These are phyloP conservation scores for Chrysoporthe austroafricana DNA, from an alignment of 2,329 filamentous ascomycete genomes.

Conservation along the genomic window DNA sequence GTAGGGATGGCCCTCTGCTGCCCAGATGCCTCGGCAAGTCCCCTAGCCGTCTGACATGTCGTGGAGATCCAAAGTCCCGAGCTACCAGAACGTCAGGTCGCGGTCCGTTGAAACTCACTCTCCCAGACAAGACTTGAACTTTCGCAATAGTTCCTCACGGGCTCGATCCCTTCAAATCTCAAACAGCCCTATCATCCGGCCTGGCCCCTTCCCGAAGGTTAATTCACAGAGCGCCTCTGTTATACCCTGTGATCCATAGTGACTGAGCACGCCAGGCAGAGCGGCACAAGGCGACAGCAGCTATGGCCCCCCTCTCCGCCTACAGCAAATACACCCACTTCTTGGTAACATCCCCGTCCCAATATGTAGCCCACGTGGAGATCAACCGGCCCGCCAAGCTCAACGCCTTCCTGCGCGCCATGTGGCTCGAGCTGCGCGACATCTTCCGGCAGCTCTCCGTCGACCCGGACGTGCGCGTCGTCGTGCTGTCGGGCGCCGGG, in stretches of 20 bases:
- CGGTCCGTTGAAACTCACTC: neutral
- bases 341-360: constrained; percentile 70
- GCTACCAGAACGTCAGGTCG: neutral
- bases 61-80: constrained; percentile 1
- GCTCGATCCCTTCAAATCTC: neutral
- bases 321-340: constrained; percentile 66
- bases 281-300: neutral
- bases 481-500: constrained; percentile 81
- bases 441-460: constrained; percentile 75
- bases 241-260: neutral
- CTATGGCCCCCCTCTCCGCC: constrained; percentile 21
- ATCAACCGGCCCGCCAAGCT: constrained; percentile 87
- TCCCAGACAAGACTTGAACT: neutral
- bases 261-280: neutral
- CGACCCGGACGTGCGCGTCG: constrained; percentile 73
- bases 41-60: constrained; percentile 2
- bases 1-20: neutral
- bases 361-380: constrained; percentile 85
- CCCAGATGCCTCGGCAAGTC: constrained; percentile 12
- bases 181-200: neutral
- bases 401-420: constrained; percentile 82
- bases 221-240: neutral
- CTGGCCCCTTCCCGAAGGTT: neutral
- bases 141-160: neutral
- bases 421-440: constrained; percentile 81